Conservation (phyloP, 2,329 filamentous ascomycete genomes). For the Dactylella cylindrospora region DNA sequence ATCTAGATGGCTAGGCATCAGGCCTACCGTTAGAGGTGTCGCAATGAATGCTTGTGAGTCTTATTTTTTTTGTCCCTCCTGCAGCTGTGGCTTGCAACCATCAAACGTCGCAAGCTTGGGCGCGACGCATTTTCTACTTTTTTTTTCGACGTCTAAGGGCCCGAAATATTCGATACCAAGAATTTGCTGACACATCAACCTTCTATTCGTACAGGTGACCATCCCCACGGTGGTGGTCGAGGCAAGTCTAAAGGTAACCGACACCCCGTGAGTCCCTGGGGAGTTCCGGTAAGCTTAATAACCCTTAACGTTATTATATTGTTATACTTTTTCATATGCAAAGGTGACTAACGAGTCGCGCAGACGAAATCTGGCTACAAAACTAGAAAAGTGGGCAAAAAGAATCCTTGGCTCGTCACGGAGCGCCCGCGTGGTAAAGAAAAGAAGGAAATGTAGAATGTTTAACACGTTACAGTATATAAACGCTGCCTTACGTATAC, state of each 20-base stretch:
- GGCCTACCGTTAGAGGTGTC: constrained; percentile 92
- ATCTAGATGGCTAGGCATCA: constrained; percentile 87
- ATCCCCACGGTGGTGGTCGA: constrained; percentile 97
- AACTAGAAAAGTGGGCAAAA: constrained; percentile 46
- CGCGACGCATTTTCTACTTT: background rate
- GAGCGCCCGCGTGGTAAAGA: constrained; percentile 42
- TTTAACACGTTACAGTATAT: constrained; percentile 5
- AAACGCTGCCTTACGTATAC: constrained; percentile 12
- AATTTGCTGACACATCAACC: constrained; percentile 34
- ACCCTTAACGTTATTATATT: constrained; percentile 22
- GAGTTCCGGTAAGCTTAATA: constrained; percentile 72
- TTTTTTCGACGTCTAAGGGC: constrained; percentile 1
- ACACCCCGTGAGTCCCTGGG: constrained; percentile 94
- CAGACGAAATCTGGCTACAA: constrained; percentile 58
- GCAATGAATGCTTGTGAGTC: constrained; percentile 91
- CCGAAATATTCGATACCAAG: background rate
- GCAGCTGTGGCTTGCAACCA: background rate
- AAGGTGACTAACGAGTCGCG: constrained; percentile 30
- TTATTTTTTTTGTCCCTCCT: background rate
- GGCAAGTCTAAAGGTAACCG: constrained; percentile 99
- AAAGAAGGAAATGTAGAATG: constrained; percentile 36
- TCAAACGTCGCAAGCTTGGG: no score
- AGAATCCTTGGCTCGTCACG: constrained; percentile 39
- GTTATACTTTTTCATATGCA: constrained; percentile 38
- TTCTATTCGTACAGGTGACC: constrained; percentile 64